Evolutionary conservation across 2,329 filamentous ascomycete genomes (phyloP), one percentile per base, ranked within the genome.

Genomic region (Nannizziopsis arthrosporioides): DNA sequence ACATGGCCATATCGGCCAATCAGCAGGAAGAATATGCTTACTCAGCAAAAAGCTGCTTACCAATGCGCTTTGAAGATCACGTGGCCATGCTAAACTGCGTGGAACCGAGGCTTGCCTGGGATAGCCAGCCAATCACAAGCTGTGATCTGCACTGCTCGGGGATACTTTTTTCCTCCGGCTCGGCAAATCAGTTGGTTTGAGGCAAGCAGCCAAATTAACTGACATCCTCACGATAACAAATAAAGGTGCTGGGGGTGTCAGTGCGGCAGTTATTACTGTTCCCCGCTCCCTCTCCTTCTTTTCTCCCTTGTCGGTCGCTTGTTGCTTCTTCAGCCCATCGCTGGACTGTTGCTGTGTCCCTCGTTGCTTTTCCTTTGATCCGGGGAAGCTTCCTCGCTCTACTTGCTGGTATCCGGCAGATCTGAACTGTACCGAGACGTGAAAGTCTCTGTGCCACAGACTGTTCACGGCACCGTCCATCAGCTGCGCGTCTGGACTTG

Each of bases 41-140:
- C 22, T 27, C 22, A 27, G 22, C 22, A 27, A 4, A 3, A 27
- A 27, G 22, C 22, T 27, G 22, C 22, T 27, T 27, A 27, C 7
- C 22, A 27, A 27, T 27, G 7, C 4, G 7, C 22, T 27, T 7
- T 7, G 3, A 27, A 3, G 7, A 19, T 10, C 41, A 43, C 41
- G 41, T 43, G 41, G 32, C 41, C 9, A 14, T 41, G 14, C 38
- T 18, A 18, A 4, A 4, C 17, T 39, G 22, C 10, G 42, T 17
- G 49, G 38, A 47, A 47, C 50, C 50, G 50, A 51, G 49, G 47
- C 17, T 44, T 38, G 42, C 37, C 36, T 34, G 45, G 17, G 15
- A 2, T 44, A 40, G 11, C 40, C 46, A 40, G 34, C 46, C 46
- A 48, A 48, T 48, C 40, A 38, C 32, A 7, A 22, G n/a, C 22